Evolutionary conservation across 768 basidiomycete genomes (phyloP).

Genomic region (Pisolithus marmoratus): DNA sequence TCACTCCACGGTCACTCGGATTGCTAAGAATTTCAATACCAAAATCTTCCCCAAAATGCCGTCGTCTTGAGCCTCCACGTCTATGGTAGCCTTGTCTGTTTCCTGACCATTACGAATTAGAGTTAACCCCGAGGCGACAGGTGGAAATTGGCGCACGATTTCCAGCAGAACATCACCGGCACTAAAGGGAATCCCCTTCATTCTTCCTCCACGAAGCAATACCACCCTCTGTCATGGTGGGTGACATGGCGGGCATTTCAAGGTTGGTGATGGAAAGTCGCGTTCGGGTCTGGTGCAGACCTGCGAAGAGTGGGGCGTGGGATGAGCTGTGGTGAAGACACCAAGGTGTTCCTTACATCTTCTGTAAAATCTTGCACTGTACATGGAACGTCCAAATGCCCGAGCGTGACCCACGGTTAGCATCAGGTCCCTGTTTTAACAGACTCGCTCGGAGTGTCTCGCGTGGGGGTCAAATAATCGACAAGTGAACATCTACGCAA

Average conservation of each 20-base stretch:
- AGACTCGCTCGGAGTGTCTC: neutral
- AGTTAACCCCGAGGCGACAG: neutral
- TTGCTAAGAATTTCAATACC: conserved; percentile 39
- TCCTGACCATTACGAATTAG: conserved; percentile 46
- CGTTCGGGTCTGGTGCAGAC: conserved; percentile 44
- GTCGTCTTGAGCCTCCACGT: conserved; percentile 98
- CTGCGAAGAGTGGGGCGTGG: conserved; percentile 7
- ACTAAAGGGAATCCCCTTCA: conserved; percentile 72
- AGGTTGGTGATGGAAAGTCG: conserved; percentile 67
- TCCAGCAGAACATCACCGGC: conserved; percentile 86
- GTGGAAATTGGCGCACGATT: conserved; percentile 52
- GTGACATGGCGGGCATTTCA: conserved; percentile 95
- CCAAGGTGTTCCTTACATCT: conserved; percentile 16
- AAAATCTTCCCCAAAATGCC: conserved; percentile 92
- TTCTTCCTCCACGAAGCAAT: conserved; percentile 88
- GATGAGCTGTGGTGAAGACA: neutral
- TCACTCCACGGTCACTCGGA: neutral
- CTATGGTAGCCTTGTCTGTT: conserved; percentile 94
- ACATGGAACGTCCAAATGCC: conserved; percentile 11
- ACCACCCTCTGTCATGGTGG: conserved; percentile 94
- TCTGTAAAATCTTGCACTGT: conserved; percentile 11
- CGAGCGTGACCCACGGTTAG: conserved; percentile 5
- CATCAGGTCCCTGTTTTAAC: neutral
- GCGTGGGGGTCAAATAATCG: neutral
- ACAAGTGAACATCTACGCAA: neutral